Base-by-base conservation (phyloP, 2,329 filamentous ascomycete genomes). In the Cercospora sp. region DNA sequence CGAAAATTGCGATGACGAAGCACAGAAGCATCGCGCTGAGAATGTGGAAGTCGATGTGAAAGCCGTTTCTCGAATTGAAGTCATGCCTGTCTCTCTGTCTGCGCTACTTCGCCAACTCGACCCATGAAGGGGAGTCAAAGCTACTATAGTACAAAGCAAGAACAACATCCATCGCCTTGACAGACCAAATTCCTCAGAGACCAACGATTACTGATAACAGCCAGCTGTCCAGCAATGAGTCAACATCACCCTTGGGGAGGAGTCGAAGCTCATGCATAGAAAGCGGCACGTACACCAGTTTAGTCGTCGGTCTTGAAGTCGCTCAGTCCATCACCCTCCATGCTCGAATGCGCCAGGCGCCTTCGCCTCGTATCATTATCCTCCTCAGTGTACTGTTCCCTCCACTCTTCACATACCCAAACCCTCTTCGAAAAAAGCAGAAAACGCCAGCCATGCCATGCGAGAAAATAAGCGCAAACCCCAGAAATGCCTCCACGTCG, bases 61-160 rank as follows among this genome's bases (percentile, higher is more conserved):
- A 26, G 12, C 23, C 48, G 30, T 53, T 53, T 53, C 2, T 53
- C 48, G 23, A 53, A 53, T 26, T 28, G 10, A 28, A 26, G 26
- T 53, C 48, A 26, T 26, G 6, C 1, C 23, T 53, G 23, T 8
- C 48, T 4, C 10, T 16, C 30, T 36, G 18, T 59, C 30, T n/a
- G 12, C 16, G 7, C 16, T 18, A 16, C 26, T 8, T 64, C 62
- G 55, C 62, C 62, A 45, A 64, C 62, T 64, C 48, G 28, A 59
- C 48, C 62, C 61, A 18, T 36, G 23, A 16, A 39, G 39, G 31
- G 53, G 55, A 65, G 63, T 65, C 63, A 51, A 65, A 65, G 63
- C 63, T 60, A 53, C 48, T 53, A n/a, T 16, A 39, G 16, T n/a
- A n/a, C 48, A 53, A 16, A 26, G 30, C 5, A 26, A n/a, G 16